Percentiles rank a stretch among this genome's conserved stretches.
These are phyloP conservation scores for Pinus tabuliformis DNA, from an alignment of 75 land plant genomes.

Conservation along the genomic window DNA sequence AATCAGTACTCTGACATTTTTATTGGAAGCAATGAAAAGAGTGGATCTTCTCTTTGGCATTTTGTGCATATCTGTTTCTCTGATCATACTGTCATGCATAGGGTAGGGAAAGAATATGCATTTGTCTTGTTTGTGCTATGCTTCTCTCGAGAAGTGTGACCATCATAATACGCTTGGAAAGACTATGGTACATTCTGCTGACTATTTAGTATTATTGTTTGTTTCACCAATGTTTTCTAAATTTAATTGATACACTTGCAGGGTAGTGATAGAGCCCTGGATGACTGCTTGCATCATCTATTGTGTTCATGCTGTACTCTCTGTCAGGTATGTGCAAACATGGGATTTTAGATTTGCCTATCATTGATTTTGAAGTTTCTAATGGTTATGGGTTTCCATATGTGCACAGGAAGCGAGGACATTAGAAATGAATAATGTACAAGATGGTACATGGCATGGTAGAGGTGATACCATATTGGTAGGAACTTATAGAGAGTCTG, in stretches of 20 bases:
- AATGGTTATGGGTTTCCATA: neutral
- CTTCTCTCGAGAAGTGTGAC: too few relatives aligned
- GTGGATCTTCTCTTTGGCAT: neutral
- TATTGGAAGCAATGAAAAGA: neutral
- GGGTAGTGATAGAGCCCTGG: constrained; percentile 68
- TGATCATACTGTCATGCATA: neutral
- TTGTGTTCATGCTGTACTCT: constrained; percentile 78
- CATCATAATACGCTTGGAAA: too few relatives aligned
- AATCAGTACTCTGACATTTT: neutral
- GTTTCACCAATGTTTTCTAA: neutral
- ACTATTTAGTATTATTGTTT: neutral
- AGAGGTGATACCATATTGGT: constrained; percentile 86
- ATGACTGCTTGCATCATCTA: constrained; percentile 73
- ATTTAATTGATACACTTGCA: constrained; percentile 14
- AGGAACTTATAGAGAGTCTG: constrained; percentile 42
- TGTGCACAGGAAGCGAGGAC: constrained; percentile 76
- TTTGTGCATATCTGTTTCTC: neutral
- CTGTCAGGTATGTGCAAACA: constrained; percentile 54
- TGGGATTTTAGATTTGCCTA: neutral
- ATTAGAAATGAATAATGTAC: constrained; percentile 83
- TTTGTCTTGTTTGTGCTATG: neutral
- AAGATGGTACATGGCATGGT: constrained; percentile 84
- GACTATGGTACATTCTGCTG: too few relatives aligned
- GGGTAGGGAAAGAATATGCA: neutral
- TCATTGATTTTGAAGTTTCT: neutral